A percentile compares a stretch with the other conserved stretches of the same genome.
Evolutionary conservation across 495 filamentous ascomycete genomes (phyloP).

Genomic region (Geoglossum glabrum): DNA sequence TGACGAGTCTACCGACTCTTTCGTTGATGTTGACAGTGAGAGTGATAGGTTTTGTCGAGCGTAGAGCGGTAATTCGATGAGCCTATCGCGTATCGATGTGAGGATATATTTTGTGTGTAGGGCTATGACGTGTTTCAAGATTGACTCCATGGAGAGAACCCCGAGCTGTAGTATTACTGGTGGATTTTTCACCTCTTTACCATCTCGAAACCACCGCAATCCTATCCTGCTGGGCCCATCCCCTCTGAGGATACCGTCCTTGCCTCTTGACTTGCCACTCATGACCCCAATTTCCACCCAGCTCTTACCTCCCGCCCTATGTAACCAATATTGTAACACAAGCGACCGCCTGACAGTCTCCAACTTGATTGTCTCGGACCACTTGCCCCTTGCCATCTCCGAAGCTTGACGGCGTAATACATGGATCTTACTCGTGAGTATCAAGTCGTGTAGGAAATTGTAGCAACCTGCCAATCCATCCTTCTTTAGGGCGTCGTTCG

Average conservation of each 20-base stretch:
- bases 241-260: constrained; percentile 18
- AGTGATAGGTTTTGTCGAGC: constrained; percentile 30
- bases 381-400: constrained; percentile 42
- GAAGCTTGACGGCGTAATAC: constrained; percentile 56
- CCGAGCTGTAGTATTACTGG: constrained; percentile 43
- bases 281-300: constrained; percentile 78
- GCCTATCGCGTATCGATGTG: constrained; percentile 31
- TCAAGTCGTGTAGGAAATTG: constrained; percentile 62
- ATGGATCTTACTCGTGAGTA: constrained; percentile 71
- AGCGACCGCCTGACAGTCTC: constrained; percentile 60
- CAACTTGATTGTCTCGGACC: constrained; percentile 55
- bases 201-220: constrained; percentile 70
- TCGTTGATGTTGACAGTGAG: constrained; percentile 28
- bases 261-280: constrained; percentile 31
- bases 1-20: constrained; percentile 41
- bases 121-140: constrained; percentile 55
- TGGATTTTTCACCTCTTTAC: constrained; percentile 44
- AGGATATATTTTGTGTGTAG: constrained; percentile 51
- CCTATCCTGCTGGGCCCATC: constrained; percentile 29
- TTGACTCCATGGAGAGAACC: constrained; percentile 46
- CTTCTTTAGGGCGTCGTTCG: constrained; percentile 43
- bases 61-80: constrained; percentile 38
- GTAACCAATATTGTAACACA: constrained; percentile 76
- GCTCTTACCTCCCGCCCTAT: constrained; percentile 46
- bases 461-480: constrained; percentile 61